phyloP scores from a whole-genome alignment of 371 early-diverging fungal species.

The Apophysomyces trapeziformis region DNA sequence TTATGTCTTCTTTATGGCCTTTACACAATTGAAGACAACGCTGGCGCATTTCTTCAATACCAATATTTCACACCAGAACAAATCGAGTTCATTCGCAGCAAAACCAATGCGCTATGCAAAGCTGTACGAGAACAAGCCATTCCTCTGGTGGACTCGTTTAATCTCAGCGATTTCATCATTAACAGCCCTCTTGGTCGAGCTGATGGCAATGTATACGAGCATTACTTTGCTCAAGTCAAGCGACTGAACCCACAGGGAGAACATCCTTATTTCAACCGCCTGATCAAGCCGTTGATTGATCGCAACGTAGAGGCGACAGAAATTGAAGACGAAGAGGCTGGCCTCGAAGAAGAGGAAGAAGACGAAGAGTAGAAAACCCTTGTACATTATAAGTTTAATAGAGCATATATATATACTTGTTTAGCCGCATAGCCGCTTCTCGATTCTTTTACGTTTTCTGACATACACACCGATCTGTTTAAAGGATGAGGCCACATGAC shows the following conservation, averaged over 20 bases:
- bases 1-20: conserved; percentile 85
- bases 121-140: conserved; percentile 82
- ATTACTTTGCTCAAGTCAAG: conserved; percentile 86
- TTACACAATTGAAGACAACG: conserved; percentile 82
- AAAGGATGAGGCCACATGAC: too few species aligned
- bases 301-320: conserved; percentile 50
- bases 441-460: too few species aligned
- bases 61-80: conserved; percentile 82
- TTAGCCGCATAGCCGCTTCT: too few species aligned
- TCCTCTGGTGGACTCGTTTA: conserved; percentile 87
- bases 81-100: conserved; percentile 65
- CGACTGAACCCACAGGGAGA: conserved; percentile 74
- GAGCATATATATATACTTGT: background rate
- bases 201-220: conserved; percentile 89
- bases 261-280: conserved; percentile 80
- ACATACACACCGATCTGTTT: too few species aligned
- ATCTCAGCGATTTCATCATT: conserved; percentile 84
- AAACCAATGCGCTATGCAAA: conserved; percentile 73
- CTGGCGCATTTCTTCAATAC: conserved; percentile 87
- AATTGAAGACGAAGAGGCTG: conserved; percentile 55
- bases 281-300: conserved; percentile 83
- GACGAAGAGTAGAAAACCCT: conserved; percentile 19
- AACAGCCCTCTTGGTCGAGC: conserved; percentile 89
- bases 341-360: conserved; percentile 45
- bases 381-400: conserved; percentile 3